A percentile compares a stretch with the other conserved stretches of the same genome.
Evolutionary conservation across 495 filamentous ascomycete genomes (phyloP).

Genomic region (Jackrogersella multiformis): DNA sequence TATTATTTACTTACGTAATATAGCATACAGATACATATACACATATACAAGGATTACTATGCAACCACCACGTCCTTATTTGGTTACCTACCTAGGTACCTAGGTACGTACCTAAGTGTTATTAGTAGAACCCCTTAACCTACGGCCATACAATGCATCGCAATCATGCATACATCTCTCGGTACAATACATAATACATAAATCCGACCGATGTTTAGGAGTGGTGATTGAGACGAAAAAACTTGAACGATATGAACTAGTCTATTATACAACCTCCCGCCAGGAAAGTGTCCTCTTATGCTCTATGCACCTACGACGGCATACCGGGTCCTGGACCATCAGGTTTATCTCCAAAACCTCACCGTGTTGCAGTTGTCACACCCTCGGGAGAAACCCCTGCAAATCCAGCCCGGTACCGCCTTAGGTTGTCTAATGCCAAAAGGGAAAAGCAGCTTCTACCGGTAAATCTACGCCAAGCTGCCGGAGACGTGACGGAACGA

Average conservation of each 20-base stretch:
- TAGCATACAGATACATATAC: neutral
- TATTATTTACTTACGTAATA: slow-evolving; percentile 13
- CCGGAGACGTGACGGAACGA: slow-evolving; percentile 28
- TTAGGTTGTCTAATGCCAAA: slow-evolving; percentile 46
- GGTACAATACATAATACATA: neutral
- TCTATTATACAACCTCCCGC: slow-evolving; percentile 47
- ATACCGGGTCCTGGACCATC: slow-evolving; percentile 26
- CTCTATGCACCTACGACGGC: slow-evolving; percentile 37
- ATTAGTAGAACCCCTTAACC: no score
- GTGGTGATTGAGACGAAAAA: slow-evolving; percentile 7
- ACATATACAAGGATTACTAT: slow-evolving; percentile 3
- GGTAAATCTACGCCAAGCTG: slow-evolving; percentile 33
- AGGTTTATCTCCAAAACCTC: slow-evolving; percentile 23
- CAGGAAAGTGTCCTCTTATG: slow-evolving; percentile 39
- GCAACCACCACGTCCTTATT: neutral
- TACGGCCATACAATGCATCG: neutral
- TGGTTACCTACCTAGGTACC: no score
- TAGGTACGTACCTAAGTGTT: no score
- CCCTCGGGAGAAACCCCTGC: slow-evolving; percentile 40
- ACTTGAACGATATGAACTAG: slow-evolving; percentile 31
- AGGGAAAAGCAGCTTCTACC: slow-evolving; percentile 31
- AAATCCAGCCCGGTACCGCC: slow-evolving; percentile 42
- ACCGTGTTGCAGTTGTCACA: slow-evolving; percentile 33
- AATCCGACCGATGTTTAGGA: neutral
- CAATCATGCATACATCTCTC: slow-evolving; percentile 1